Conservation (phyloP, 2,329 filamentous ascomycete genomes). For the Cladorrhinum sp. region DNA sequence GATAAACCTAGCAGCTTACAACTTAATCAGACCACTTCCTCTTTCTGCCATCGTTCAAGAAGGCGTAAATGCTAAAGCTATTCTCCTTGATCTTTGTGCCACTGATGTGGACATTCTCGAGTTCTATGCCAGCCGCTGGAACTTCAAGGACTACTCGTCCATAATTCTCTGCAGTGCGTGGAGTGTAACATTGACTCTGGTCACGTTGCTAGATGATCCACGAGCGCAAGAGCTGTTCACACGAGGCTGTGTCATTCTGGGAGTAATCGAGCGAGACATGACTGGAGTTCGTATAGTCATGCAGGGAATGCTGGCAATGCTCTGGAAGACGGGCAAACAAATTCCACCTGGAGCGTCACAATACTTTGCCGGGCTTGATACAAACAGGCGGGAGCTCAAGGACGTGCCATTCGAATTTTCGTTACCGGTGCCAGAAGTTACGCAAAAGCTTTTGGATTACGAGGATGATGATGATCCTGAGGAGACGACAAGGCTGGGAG, state of each 20-base stretch:
- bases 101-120: slow-evolving; percentile 5
- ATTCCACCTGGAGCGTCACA: slow-evolving; percentile 3
- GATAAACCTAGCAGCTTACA: slow-evolving; percentile 12
- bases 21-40: slow-evolving; percentile 13
- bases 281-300: neutral
- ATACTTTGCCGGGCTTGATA: slow-evolving; percentile 5
- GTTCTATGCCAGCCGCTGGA: slow-evolving; percentile 1
- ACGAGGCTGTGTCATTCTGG: neutral
- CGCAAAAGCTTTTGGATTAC: neutral
- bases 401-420: slow-evolving; percentile 2
- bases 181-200: neutral
- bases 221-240: neutral
- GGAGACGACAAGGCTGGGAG: neutral
- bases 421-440: slow-evolving; percentile 4
- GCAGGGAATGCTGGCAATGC: slow-evolving; percentile 10
- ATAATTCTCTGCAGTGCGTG: slow-evolving; percentile 2
- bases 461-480: neutral
- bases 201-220: neutral
- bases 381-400: neutral
- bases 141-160: slow-evolving; percentile 9
- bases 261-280: neutral
- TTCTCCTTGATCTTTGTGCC: slow-evolving; percentile 9
- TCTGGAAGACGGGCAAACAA: neutral
- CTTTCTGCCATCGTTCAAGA: neutral
- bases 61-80: neutral